A percentile compares a stretch with the other conserved stretches of the same genome.
phyloP scores from a whole-genome alignment of 2,329 filamentous ascomycete genomes.

The Aspergillus transmontanensis region DNA sequence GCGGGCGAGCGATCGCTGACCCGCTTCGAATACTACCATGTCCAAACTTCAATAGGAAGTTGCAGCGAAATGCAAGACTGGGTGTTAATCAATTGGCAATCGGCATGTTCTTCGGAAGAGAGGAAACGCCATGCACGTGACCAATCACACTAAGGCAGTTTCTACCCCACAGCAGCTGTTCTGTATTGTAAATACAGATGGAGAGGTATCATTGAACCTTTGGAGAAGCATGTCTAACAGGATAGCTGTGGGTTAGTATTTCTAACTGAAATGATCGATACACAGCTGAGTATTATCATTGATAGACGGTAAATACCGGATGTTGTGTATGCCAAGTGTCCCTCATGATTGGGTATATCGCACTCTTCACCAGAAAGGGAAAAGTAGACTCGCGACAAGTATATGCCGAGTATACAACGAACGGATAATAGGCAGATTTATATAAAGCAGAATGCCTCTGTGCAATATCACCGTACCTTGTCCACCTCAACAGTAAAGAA shows the following conservation, averaged over 20 bases:
- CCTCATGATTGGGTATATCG: neutral
- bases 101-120: neutral
- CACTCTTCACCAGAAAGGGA: neutral
- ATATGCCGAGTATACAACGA: neutral
- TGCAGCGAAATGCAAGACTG: neutral
- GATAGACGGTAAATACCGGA: no score
- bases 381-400: neutral
- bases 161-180: neutral
- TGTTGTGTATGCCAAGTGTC: no score
- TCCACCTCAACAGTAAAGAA: no score
- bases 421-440: no score
- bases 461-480: no score
- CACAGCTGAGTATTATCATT: neutral
- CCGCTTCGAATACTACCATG: neutral
- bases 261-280: neutral
- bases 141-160: neutral
- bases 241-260: no score
- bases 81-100: neutral
- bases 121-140: neutral
- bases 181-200: neutral
- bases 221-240: neutral
- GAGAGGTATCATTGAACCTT: neutral
- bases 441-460: no score
- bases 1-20: neutral
- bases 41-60: neutral